Conservation (phyloP, 2,329 filamentous ascomycete species). For the Exophiala alcalophila region DNA sequence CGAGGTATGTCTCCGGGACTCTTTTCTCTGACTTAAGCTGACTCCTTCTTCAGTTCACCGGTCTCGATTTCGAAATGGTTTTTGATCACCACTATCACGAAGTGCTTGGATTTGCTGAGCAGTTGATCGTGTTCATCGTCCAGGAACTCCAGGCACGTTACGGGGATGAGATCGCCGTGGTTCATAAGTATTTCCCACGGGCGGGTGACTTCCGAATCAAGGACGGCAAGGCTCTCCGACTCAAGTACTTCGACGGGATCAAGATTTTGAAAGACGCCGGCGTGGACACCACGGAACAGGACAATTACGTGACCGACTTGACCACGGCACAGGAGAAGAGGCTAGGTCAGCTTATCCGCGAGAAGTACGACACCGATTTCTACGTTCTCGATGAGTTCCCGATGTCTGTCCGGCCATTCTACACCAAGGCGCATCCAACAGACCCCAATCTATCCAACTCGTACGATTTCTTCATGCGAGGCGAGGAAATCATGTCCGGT, state of each 20-base stretch:
- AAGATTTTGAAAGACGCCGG: conserved; percentile 48
- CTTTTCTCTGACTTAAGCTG: conserved; percentile 18
- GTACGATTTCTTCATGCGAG: conserved; percentile 70
- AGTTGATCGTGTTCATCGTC: conserved; percentile 50
- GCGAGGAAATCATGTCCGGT: conserved; percentile 66
- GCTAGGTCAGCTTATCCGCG: conserved; percentile 79
- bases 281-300: conserved; percentile 50
- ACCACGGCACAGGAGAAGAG: conserved; percentile 56
- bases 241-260: conserved; percentile 52
- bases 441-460: conserved; percentile 65
- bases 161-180: conserved; percentile 44
- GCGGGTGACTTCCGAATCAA: conserved; percentile 51
- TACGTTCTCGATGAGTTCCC: conserved; percentile 98
- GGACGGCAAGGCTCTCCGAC: conserved; percentile 47
- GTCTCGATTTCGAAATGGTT: conserved; percentile 53
- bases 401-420: conserved; percentile 81
- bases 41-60: conserved; percentile 43
- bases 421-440: conserved; percentile 74
- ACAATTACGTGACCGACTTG: conserved; percentile 48
- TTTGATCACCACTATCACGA: conserved; percentile 52
- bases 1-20: conserved; percentile 43
- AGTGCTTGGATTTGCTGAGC: conserved; percentile 49
- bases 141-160: conserved; percentile 45
- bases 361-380: conserved; percentile 93
- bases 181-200: conserved; percentile 50